Conservation (phyloP, 257 asterid species). For the Vinca minor region DNA sequence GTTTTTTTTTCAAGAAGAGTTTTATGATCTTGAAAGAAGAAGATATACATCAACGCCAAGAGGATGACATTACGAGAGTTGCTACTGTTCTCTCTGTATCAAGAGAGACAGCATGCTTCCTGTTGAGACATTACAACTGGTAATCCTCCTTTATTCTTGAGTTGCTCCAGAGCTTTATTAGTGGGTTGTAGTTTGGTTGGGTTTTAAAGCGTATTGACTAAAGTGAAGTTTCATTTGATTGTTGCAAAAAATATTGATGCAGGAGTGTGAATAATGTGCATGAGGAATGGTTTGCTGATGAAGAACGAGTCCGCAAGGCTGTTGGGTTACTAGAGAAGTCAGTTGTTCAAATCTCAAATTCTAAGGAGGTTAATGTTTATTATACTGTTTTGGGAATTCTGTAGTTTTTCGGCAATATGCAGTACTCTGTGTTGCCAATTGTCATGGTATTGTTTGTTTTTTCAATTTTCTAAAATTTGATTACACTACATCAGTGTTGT, state of each 20-base stretch:
- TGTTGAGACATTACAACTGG: conserved; percentile 79
- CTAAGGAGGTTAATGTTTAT: conserved; percentile 43
- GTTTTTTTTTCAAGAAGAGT: conserved; percentile 47
- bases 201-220: not conserved
- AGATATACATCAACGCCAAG: conserved; percentile 62
- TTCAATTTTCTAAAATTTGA: not conserved
- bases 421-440: not conserved
- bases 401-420: not conserved
- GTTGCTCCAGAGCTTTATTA: not conserved
- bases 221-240: not conserved
- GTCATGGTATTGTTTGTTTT: not conserved
- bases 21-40: conserved; percentile 71
- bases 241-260: conserved; percentile 13
- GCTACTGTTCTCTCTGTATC: conserved; percentile 74
- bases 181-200: not conserved
- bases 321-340: conserved; percentile 74
- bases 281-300: conserved; percentile 87
- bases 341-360: conserved; percentile 26
- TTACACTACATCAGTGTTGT: not conserved
- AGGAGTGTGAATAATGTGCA: conserved; percentile 89
- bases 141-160: conserved; percentile 16
- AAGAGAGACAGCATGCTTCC: conserved; percentile 66
- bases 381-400: not conserved
- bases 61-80: conserved; percentile 60
- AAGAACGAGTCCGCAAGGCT: conserved; percentile 69